Evolutionary conservation across 2,329 filamentous ascomycete genomes (phyloP).

Genomic region (Volutella citrinella): DNA sequence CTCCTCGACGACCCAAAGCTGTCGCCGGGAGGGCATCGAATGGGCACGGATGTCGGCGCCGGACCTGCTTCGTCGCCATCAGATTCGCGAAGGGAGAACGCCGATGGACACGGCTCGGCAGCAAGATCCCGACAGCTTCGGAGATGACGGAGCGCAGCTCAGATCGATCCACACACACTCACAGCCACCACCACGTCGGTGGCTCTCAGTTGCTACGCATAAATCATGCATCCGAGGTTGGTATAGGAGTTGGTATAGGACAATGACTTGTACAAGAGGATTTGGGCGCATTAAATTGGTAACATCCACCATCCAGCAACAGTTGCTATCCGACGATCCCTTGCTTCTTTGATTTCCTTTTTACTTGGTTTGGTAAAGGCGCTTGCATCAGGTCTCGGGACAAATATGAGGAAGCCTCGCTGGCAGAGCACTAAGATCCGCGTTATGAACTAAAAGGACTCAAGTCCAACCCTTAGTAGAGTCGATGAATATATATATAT

Average conservation of each 20-base stretch:
- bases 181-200: too few species aligned
- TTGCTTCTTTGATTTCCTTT: too few species aligned
- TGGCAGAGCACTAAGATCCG: too few species aligned
- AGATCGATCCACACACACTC: too few species aligned
- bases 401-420: too few species aligned
- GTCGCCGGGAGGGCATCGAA: slow-evolving; percentile 20
- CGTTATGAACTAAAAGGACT: too few species aligned
- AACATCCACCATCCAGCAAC: slow-evolving; percentile 14
- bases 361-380: too few species aligned
- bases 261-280: slow-evolving; percentile 15
- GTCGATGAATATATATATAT: too few species aligned
- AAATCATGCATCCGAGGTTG: slow-evolving; percentile 10
- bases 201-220: too few species aligned
- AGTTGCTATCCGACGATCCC: slow-evolving; percentile 18
- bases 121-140: slow-evolving; percentile 2
- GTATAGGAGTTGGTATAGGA: slow-evolving; percentile 22
- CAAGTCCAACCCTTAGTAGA: too few species aligned
- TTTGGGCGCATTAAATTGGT: slow-evolving; percentile 20
- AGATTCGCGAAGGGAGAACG: slow-evolving; percentile 13
- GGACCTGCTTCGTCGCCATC: slow-evolving; percentile 21
- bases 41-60: slow-evolving; percentile 23
- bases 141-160: slow-evolving; percentile 14
- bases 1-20: slow-evolving; percentile 51
- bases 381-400: too few species aligned
- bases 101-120: too few species aligned